Base-by-base conservation (phyloP, 2,329 filamentous ascomycete species). In the Albifimbria verrucaria region DNA sequence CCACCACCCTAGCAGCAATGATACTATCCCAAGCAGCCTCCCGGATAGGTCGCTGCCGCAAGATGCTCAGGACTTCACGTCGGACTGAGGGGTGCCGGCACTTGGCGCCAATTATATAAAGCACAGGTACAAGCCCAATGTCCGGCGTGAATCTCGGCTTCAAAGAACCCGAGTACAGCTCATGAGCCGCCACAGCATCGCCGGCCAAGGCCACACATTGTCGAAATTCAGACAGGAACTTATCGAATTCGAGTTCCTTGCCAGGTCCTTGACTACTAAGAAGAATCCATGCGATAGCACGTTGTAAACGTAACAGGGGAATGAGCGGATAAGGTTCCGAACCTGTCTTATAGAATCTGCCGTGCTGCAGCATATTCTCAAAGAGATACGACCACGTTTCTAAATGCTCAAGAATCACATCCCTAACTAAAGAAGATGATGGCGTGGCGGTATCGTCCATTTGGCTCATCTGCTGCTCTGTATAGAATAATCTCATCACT, bases 21-120 rank as follows among this genome's bases (percentile, higher is more conserved):
- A 61, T 55, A 48, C 68, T 72, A 58, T 70, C 64, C 68, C 68
- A 72, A 54, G 62, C 59, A 10, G 64, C 68, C 55, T 72, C 69
- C 47, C 60, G 62, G 43, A 67, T 57, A 24, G 55, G 55, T 26
- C 53, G 56, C 15, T 54, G 50, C 43, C 57, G 57, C 49, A 69
- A 51, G n/a, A 68, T 57, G 24, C 51, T 36, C 53, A 72, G 51
- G 32, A 56, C 63, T 49, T 66, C 53, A 36, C 68, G 69, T 32
- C 69, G 63, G 39, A 71, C 57, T 2, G 21, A 36, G 1, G 68
- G 66, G 59, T 72, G 55, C 21, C 70, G 64, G 56, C 69, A 72
- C 57, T 71, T 71, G 49, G 50, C 59, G 17, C 68, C 68, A 24
- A 68, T 63, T 5, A 70, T 64, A 57, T 64, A 72, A 20, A 72